Conservation (phyloP, 2,329 filamentous ascomycete genomes). For the Orbilia javanica region DNA sequence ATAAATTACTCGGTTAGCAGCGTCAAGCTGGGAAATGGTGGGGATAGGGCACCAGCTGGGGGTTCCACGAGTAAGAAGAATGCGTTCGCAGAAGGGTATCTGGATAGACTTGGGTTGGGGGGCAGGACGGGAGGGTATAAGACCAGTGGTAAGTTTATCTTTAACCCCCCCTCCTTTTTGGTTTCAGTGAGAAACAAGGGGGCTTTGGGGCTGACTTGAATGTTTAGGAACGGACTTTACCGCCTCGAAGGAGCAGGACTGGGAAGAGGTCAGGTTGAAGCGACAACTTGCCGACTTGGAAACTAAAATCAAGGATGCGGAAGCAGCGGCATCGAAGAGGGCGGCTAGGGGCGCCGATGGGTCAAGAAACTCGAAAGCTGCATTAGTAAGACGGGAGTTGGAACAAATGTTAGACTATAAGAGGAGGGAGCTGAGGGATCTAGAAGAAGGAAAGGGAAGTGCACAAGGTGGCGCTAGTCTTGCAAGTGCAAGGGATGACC, state of each 20-base stretch:
- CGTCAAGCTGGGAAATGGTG: conserved; percentile 78
- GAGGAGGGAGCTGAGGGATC: conserved; percentile 79
- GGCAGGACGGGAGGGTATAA: conserved; percentile 79
- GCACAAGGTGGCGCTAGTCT: conserved; percentile 78
- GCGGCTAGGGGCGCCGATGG: conserved; percentile 70
- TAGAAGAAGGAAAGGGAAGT: conserved; percentile 79
- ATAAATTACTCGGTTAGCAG: conserved; percentile 80
- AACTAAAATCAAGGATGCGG: conserved; percentile 84
- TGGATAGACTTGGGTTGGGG: conserved; percentile 84
- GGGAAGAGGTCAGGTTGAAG: conserved; percentile 96
- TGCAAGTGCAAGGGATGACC: conserved; percentile 79
- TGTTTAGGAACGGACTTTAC: conserved; percentile 82
- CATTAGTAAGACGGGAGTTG: conserved; percentile 91
- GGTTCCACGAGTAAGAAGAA: conserved; percentile 90
- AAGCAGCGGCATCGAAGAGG: conserved; percentile 77
- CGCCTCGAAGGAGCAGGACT: conserved; percentile 86
- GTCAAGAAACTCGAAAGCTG: conserved; percentile 82
- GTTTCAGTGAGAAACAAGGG: background rate
- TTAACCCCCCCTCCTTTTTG: background rate
- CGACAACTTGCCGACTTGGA: conserved; percentile 92
- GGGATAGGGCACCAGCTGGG: conserved; percentile 63
- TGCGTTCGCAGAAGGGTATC: conserved; percentile 97
- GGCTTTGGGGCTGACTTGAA: background rate
- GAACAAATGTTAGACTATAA: conserved; percentile 97
- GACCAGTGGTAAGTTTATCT: conserved; percentile 69